Evolutionary conservation across 176 grass and related monocot species (phyloP).

Genomic region (Ensete glaucum): DNA sequence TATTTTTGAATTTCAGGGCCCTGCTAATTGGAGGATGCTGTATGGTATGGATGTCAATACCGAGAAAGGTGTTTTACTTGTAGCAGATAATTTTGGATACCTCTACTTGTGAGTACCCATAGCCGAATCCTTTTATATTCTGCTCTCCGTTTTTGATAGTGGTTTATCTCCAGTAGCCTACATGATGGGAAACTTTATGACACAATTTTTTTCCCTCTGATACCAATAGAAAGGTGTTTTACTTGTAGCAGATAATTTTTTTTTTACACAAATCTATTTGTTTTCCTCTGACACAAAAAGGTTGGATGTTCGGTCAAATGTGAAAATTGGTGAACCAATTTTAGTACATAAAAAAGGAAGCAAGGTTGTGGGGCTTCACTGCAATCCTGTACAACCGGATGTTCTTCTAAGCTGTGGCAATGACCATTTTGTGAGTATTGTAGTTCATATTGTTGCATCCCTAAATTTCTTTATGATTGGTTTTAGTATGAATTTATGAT

Average conservation of each 20-base stretch:
- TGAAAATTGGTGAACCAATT: constrained; percentile 52
- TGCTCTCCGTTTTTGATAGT: neutral
- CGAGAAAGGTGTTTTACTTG: constrained; percentile 75
- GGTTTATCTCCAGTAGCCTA: neutral
- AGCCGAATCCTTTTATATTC: neutral
- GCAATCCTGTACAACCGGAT: constrained; percentile 72
- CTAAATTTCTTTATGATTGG: neutral
- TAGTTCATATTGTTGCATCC: neutral
- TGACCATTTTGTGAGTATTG: constrained; percentile 84
- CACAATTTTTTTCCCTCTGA: too few relatives aligned
- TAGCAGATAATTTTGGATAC: constrained; percentile 87
- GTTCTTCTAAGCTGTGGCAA: constrained; percentile 95
- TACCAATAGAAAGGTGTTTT: constrained; percentile 49
- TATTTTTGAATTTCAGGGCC: constrained; percentile 44
- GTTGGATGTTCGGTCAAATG: constrained; percentile 61
- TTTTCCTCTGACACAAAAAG: constrained; percentile 29
- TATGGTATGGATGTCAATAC: constrained; percentile 87
- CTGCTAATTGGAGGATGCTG: constrained; percentile 79
- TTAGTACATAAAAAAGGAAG: constrained; percentile 90
- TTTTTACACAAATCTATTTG: neutral
- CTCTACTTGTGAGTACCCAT: constrained; percentile 66
- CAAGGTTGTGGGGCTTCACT: constrained; percentile 86
- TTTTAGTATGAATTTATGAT: neutral
- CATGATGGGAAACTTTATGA: neutral
- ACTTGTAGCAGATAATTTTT: constrained; percentile 79